Conservation (phyloP, 2,329 filamentous ascomycete species). For the Incumbomyces lentus region DNA sequence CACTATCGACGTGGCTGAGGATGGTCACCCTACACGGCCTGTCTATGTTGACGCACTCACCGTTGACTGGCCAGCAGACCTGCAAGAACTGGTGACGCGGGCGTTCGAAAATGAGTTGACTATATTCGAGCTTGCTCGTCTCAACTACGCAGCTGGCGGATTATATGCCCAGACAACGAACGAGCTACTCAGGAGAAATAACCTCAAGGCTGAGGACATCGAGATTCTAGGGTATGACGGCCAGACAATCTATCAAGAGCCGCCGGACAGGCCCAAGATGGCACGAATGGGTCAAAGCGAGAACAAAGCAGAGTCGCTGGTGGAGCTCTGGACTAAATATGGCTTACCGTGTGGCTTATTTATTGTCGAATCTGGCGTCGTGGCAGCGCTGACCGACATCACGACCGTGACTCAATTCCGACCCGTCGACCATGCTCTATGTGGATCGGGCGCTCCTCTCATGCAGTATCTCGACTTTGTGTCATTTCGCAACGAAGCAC, state of each 20-base stretch:
- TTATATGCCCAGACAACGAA: slow-evolving; percentile 24
- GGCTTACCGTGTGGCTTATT: slow-evolving; percentile 24
- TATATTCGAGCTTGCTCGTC: slow-evolving; percentile 23
- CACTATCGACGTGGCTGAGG: slow-evolving; percentile 21
- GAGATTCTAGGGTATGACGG: slow-evolving; percentile 25
- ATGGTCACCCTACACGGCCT: slow-evolving; percentile 23
- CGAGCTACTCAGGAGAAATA: slow-evolving; percentile 15
- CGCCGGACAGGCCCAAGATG: slow-evolving; percentile 19
- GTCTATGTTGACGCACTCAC: slow-evolving; percentile 23
- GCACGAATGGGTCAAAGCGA: slow-evolving; percentile 16
- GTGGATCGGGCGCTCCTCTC: slow-evolving; percentile 23
- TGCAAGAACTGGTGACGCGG: slow-evolving; percentile 20
- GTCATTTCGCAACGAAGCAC: slow-evolving; percentile 21
- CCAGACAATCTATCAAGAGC: slow-evolving; percentile 26
- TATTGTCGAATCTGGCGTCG: slow-evolving; percentile 25
- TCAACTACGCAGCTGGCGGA: slow-evolving; percentile 25
- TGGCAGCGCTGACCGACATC: slow-evolving; percentile 23
- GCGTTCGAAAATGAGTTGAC: slow-evolving; percentile 24
- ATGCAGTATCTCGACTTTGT: slow-evolving; percentile 28
- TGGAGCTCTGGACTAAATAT: slow-evolving; percentile 23
- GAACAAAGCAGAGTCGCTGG: slow-evolving; percentile 17
- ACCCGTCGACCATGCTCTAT: slow-evolving; percentile 24
- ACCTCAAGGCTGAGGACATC: slow-evolving; percentile 20
- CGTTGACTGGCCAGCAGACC: slow-evolving; percentile 24
- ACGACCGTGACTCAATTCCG: slow-evolving; percentile 25